Evolutionary conservation across 1,284 basidiomycete species (phyloP).

Genomic region (Ustilago sp.): DNA sequence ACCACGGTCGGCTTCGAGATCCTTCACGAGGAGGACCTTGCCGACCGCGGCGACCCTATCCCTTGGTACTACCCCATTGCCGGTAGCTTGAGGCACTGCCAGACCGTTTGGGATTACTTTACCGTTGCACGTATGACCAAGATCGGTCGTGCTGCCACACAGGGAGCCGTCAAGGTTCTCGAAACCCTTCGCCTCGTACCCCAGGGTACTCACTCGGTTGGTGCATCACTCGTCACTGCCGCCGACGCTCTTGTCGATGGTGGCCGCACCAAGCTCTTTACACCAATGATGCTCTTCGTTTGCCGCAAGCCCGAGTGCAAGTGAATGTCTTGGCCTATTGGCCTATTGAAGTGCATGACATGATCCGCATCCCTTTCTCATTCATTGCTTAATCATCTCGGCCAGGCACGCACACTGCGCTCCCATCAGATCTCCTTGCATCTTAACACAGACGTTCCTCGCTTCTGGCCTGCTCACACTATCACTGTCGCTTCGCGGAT

Average conservation of each 20-base stretch:
- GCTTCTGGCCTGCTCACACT: neutral
- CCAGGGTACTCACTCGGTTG: conserved; percentile 92
- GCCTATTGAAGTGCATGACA: neutral
- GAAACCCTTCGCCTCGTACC: conserved; percentile 86
- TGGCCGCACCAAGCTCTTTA: conserved; percentile 82
- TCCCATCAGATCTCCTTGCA: neutral
- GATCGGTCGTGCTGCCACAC: conserved; percentile 86
- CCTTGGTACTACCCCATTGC: conserved; percentile 98
- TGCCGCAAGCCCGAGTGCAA: conserved; percentile 39
- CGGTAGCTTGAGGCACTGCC: conserved; percentile 89
- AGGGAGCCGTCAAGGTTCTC: conserved; percentile 81
- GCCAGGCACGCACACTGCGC: neutral
- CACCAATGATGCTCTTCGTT: conserved; percentile 67
- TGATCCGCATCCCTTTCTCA: neutral
- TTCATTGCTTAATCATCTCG: neutral
- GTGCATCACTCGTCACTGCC: conserved; percentile 87
- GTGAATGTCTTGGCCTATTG: neutral
- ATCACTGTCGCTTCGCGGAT: conserved; percentile 30
- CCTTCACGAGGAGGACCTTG: conserved; percentile 92
- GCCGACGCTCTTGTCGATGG: conserved; percentile 83
- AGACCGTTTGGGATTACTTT: conserved; percentile 87
- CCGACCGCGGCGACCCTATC: conserved; percentile 81
- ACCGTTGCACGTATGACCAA: conserved; percentile 77
- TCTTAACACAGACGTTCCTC: neutral
- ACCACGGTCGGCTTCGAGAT: conserved; percentile 88